Conservation (phyloP, 1,284 basidiomycete genomes). For the Somion occarium region DNA sequence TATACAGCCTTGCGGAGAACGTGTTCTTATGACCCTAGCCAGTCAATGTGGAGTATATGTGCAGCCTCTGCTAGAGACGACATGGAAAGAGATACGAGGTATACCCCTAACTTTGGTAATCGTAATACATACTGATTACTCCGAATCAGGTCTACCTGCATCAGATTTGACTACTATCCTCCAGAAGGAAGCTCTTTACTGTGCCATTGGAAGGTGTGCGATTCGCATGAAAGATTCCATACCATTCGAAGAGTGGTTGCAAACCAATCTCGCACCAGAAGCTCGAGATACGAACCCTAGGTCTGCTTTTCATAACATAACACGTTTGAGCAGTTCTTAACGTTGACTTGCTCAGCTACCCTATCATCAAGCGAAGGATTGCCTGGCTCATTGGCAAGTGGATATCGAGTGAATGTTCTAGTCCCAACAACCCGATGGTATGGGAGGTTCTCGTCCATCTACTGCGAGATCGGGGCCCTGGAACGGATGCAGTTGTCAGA, state of each 20-base stretch:
- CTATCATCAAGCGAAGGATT: conserved; percentile 84
- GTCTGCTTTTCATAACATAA: conserved; percentile 30
- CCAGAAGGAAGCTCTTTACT: conserved; percentile 85
- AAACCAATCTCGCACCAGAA: conserved; percentile 53
- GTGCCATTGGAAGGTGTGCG: conserved; percentile 82
- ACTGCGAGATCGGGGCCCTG: conserved; percentile 59
- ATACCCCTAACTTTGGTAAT: conserved; percentile 15
- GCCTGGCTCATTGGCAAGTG: conserved; percentile 89
- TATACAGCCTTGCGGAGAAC: conserved; percentile 77
- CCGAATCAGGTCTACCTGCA: conserved; percentile 21
- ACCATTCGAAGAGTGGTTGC: conserved; percentile 65
- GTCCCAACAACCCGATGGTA: conserved; percentile 57
- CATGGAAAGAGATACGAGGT: conserved; percentile 56
- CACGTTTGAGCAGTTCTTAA: not conserved
- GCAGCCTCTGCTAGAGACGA: conserved; percentile 61
- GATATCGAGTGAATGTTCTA: conserved; percentile 61
- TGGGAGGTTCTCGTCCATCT: conserved; percentile 82
- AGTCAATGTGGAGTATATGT: conserved; percentile 73
- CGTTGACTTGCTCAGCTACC: conserved; percentile 50
- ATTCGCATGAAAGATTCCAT: conserved; percentile 59
- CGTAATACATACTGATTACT: not conserved
- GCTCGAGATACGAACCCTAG: conserved; percentile 50
- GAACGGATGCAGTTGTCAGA: conserved; percentile 79
- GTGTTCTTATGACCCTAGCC: conserved; percentile 78
- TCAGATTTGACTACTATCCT: conserved; percentile 60